Evolutionary conservation across 352 stramenopile species (phyloP).

Genomic region (Phytophthora citricola): DNA sequence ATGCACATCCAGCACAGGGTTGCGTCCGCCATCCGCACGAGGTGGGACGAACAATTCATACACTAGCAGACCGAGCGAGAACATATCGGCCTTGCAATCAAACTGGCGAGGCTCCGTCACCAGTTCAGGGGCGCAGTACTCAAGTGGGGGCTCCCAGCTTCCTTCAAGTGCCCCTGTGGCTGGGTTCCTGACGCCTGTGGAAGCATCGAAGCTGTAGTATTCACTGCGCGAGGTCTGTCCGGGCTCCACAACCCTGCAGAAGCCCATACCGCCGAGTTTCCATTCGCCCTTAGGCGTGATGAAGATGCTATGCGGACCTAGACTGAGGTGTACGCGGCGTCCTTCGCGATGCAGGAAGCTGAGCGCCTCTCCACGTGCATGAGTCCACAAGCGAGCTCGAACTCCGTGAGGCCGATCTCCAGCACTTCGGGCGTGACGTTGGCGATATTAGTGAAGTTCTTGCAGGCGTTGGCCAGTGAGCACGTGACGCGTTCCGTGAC

Average conservation of each 20-base stretch:
- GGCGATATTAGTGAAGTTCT: conserved; percentile 88
- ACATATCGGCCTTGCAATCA: conserved; percentile 85
- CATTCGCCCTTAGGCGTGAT: conserved; percentile 92
- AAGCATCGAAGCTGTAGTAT: conserved; percentile 76
- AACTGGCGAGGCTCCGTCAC: conserved; percentile 87
- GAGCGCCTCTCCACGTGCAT: conserved; percentile 90
- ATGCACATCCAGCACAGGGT: conserved; percentile 81
- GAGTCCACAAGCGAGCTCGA: conserved; percentile 87
- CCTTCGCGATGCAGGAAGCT: conserved; percentile 92
- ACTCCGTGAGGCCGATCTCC: conserved; percentile 88
- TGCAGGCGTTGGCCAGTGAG: conserved; percentile 91
- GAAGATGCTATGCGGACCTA: conserved; percentile 90
- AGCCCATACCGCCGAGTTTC: conserved; percentile 93
- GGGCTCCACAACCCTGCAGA: conserved; percentile 85
- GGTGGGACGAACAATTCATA: conserved; percentile 88
- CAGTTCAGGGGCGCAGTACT: conserved; percentile 88
- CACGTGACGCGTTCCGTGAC: conserved; percentile 91
- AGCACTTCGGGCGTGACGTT: conserved; percentile 89
- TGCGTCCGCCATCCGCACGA: conserved; percentile 78
- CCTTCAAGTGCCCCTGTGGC: conserved; percentile 62
- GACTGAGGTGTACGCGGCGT: conserved; percentile 86
- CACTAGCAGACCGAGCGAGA: conserved; percentile 83
- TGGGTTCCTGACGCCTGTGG: conserved; percentile 60
- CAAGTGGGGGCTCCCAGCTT: conserved; percentile 82
- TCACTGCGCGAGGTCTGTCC: conserved; percentile 84